phyloP scores from a whole-genome alignment of 805 yeast species.

The Wickerhamiella brachini region DNA sequence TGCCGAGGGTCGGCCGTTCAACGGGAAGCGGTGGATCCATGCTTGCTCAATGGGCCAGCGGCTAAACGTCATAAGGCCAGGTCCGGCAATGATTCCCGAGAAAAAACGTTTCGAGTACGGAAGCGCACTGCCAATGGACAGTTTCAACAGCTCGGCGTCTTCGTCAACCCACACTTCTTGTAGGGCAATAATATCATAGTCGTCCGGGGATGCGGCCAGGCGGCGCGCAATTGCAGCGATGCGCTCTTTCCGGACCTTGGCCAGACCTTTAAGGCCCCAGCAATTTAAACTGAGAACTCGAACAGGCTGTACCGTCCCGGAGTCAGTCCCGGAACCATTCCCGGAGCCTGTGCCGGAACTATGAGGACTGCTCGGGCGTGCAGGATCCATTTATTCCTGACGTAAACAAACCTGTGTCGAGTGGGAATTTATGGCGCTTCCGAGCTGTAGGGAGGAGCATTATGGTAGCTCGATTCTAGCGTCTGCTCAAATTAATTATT shows the following conservation, averaged over 20 bases:
- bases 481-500: no score
- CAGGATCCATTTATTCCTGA: background rate
- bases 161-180: slow-evolving; percentile 87
- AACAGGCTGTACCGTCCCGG: slow-evolving; percentile 1
- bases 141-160: slow-evolving; percentile 61
- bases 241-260: slow-evolving; percentile 54
- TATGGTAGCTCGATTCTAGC: no score
- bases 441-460: no score
- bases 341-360: no score
- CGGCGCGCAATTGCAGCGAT: slow-evolving; percentile 60
- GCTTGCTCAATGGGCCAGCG: slow-evolving; percentile 71
- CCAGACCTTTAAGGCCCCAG: slow-evolving; percentile 79
- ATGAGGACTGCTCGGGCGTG: background rate
- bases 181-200: slow-evolving; percentile 75
- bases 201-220: slow-evolving; percentile 29
- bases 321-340: no score
- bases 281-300: slow-evolving; percentile 27
- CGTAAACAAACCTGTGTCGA: background rate
- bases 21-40: slow-evolving; percentile 70
- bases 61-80: slow-evolving; percentile 78
- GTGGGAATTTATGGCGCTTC: background rate
- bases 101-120: slow-evolving; percentile 60
- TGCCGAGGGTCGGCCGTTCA: slow-evolving; percentile 91
- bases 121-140: slow-evolving; percentile 31
- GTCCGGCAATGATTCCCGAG: slow-evolving; percentile 82